Base-by-base conservation (phyloP, 2,329 filamentous ascomycete species). In the Thelonectria discophora region DNA sequence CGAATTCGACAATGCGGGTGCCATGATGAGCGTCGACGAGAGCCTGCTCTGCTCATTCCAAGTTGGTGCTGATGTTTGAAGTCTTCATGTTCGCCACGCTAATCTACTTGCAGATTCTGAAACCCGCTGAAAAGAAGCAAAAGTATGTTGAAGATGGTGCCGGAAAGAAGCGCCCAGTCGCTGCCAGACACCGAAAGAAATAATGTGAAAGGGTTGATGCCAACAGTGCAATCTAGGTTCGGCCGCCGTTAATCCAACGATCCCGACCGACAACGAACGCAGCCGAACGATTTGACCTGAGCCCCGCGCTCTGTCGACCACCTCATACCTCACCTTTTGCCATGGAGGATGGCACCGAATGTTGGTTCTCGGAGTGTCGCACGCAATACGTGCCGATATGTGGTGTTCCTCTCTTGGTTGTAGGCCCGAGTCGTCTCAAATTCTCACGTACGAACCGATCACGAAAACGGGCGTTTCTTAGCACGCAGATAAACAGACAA, bases 111-210 rank as follows among this genome's bases (percentile, higher is more conserved):
- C 72, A 97, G 93, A 98, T 99, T 78, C 86, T 99, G 84, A 99
- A 98, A 86, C 95, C 95, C 76, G 95, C 95, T 80, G 95, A 99
- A 88, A 99, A 99, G 90, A 99, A 99, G 90, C 94, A 97, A 92
- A 98, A 98, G 94, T 98, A 97, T 86, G 94, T 96, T 78, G 86
- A 88, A 83, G 85, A 84, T 82, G 85, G 86, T 82, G 85, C 90
- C 80, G 88, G 86, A 82, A 85, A 86, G 82, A 62, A 65, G 65
- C 68, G 68, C 65, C 65, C 69, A 65, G 62, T 55, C 65, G 65
- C 60, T 64, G 64, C 70, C 66, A 69, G 60, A 27, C 52, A 54
- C 60, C 69, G 67, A 49, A 64, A 67, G 54, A 71, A 65, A 55
- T 73, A 61, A 69, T 69, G 54, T 66, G 64, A 65, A 69, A 70